These are phyloP conservation scores for Pleurotus eryngii DNA, from an alignment of 768 basidiomycete species.

Conservation along the genomic window DNA sequence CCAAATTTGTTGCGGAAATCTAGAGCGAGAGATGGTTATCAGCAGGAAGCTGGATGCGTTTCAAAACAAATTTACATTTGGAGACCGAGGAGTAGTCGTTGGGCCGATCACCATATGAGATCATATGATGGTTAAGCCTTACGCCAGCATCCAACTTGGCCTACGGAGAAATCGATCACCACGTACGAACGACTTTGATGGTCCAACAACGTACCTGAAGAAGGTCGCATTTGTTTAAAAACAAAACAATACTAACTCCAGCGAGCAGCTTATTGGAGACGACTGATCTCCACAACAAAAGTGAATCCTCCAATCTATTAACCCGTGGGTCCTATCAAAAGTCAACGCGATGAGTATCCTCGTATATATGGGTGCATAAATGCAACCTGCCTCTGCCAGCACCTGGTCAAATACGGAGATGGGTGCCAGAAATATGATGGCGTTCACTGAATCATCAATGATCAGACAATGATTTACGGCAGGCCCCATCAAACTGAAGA, in stretches of 20 bases:
- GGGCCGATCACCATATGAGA: slow-evolving; percentile 66
- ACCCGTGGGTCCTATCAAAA: slow-evolving; percentile 59
- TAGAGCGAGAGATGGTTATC: slow-evolving; percentile 23
- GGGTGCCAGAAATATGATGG: slow-evolving; percentile 85
- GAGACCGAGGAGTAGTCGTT: slow-evolving; percentile 79
- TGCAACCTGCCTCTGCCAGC: slow-evolving; percentile 58
- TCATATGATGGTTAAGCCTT: slow-evolving; percentile 63
- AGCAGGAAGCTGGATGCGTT: background rate
- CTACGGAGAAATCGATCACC: slow-evolving; percentile 27
- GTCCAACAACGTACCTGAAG: slow-evolving; percentile 45
- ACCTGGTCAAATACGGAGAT: slow-evolving; percentile 88
- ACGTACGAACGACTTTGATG: background rate
- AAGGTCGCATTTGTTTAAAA: slow-evolving; percentile 80
- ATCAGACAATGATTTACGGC: slow-evolving; percentile 6
- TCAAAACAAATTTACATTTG: slow-evolving; percentile 46
- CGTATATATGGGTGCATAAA: background rate
- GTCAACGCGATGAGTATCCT: slow-evolving; percentile 8
- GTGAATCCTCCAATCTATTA: slow-evolving; percentile 78
- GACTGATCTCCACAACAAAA: slow-evolving; percentile 70
- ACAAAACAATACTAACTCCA: slow-evolving; percentile 75
- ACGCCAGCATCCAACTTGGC: slow-evolving; percentile 77
- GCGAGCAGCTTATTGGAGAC: slow-evolving; percentile 71
- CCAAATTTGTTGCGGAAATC: slow-evolving; percentile 76
- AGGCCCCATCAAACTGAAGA: slow-evolving; percentile 3
- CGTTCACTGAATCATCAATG: slow-evolving; percentile 54